Base-by-base conservation (phyloP, 192 early-diverging fungal genomes). In the Coemansia sp. region DNA sequence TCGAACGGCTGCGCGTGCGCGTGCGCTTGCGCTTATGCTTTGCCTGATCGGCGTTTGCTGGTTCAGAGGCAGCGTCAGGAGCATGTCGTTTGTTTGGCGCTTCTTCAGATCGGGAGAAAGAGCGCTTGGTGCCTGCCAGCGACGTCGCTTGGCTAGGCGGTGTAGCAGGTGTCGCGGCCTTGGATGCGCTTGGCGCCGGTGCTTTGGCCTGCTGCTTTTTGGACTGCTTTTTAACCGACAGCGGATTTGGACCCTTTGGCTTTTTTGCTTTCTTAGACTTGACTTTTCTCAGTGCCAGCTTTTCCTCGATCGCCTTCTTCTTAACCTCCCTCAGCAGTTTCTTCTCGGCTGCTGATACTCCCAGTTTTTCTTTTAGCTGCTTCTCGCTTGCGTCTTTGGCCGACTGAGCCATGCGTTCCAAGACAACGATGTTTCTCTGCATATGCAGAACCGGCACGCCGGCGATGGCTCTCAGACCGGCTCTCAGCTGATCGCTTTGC, bases 401-500 rank as follows among this genome's bases (percentile, higher is more conserved):
- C 3, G 70, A 85, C 4, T 81, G 52, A 0, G 87, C 85, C 5
- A 91, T 88, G 6, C 91, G 92, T 74, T 97, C 96, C 51, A 98
- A 74, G 18, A 96, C 88, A 8, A 96, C 55, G 3, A 93, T 87
- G 36, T 85, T 83, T 45, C 91, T 88, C 61, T 88, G 92, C 64
- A 96, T 88, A 72, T 95, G 91, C 6, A 98, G 51, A n/a, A 98
- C 69, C 5, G 96, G 96, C 1, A 93, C 91, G 3, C 94, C 96
- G 5, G 94, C 87, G 5, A 98, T 81, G 4, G 68, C 54, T 5
- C 91, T 78, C 54, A 98, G 75, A 45, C 70, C 66, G 20, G 77
- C 68, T 15, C 94, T 85, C 41, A 97, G 83, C 1, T 75, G 71
- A 6, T 76, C 68, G 74, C 93, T 91, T 71, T 98, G 94, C 4